These are phyloP conservation scores for Tilletia walkeri DNA, from an alignment of 1,284 basidiomycete genomes.

Conservation along the genomic window DNA sequence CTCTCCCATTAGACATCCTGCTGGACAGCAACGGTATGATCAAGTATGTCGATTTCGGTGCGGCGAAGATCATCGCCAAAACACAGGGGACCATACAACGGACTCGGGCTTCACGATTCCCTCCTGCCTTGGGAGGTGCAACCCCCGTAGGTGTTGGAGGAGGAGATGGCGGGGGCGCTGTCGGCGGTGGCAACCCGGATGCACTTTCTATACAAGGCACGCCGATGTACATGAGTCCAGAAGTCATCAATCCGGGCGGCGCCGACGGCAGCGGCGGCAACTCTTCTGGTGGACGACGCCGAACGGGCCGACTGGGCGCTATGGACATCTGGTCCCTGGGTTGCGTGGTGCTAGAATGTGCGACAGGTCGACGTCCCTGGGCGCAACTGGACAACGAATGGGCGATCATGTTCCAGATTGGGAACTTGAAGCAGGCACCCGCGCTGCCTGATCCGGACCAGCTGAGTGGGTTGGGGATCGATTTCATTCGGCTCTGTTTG, in stretches of 20 bases:
- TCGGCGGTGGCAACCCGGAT: neutral
- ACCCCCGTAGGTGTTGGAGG: conserved; percentile 57
- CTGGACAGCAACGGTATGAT: conserved; percentile 89
- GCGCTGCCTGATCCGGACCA: conserved; percentile 88
- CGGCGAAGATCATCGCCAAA: conserved; percentile 93
- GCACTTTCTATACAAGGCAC: conserved; percentile 3
- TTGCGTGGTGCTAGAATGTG: conserved; percentile 93
- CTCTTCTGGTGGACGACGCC: neutral
- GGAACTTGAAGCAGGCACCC: conserved; percentile 93
- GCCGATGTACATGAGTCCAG: conserved; percentile 27
- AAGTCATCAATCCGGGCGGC: conserved; percentile 46
- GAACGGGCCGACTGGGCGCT: conserved; percentile 61
- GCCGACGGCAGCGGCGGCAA: neutral
- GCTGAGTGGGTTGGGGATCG: conserved; percentile 83
- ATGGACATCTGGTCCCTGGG: conserved; percentile 98
- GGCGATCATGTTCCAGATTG: conserved; percentile 99
- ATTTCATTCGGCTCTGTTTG: conserved; percentile 88
- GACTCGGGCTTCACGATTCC: conserved; percentile 26
- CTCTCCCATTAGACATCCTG: conserved; percentile 68
- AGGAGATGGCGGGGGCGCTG: conserved; percentile 57
- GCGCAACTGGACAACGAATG: conserved; percentile 98
- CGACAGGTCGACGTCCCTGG: conserved; percentile 95
- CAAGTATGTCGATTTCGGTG: conserved; percentile 98
- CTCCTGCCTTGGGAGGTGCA: conserved; percentile 32
- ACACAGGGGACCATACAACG: conserved; percentile 68